phyloP scores from a whole-genome alignment of 495 filamentous ascomycete genomes.

The Jackrogersella minutella region DNA sequence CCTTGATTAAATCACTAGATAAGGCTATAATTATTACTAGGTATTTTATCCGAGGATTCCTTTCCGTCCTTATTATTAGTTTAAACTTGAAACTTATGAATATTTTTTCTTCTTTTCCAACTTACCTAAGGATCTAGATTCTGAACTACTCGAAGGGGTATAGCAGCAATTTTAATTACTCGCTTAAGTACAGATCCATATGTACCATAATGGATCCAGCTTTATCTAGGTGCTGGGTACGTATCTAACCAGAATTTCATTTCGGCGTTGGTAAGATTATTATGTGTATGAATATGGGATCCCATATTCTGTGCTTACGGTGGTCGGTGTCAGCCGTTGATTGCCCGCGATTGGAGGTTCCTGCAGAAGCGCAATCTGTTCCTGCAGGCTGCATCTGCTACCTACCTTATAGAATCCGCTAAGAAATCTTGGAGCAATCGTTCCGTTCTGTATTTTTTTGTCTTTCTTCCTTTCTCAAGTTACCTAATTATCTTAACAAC shows the following conservation, averaged over 20 bases:
- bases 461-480: too few species aligned
- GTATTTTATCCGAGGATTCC: neutral
- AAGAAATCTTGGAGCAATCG: neutral
- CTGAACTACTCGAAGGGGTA: neutral
- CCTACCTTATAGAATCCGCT: constrained; percentile 2
- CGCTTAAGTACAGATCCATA: neutral
- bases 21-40: constrained; percentile 4
- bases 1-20: neutral
- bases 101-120: neutral
- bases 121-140: neutral
- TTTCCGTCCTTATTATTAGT: neutral
- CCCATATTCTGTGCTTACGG: constrained; percentile 1
- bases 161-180: too few species aligned
- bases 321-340: constrained; percentile 6
- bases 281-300: too few species aligned
- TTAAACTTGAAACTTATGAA: too few species aligned
- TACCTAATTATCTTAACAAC: too few species aligned
- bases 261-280: neutral
- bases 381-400: constrained; percentile 35
- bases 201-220: too few species aligned
- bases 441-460: neutral
- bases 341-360: constrained; percentile 19
- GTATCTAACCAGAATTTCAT: too few species aligned
- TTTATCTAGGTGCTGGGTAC: too few species aligned
- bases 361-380: constrained; percentile 42